Evolutionary conservation across 1,284 basidiomycete genomes (phyloP).

Genomic region (Psilocybe mexicana): DNA sequence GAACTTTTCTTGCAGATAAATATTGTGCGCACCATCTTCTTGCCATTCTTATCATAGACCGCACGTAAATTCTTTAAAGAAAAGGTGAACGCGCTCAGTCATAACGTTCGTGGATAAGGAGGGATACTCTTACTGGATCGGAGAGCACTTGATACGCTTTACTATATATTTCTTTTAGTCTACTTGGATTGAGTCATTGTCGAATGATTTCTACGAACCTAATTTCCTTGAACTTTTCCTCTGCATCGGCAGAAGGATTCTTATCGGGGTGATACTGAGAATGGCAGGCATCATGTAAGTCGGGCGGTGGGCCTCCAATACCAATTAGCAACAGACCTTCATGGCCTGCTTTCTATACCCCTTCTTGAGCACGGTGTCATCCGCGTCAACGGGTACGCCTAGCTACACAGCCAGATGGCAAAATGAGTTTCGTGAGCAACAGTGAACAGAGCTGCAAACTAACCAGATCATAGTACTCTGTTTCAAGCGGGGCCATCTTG

Average conservation of each 20-base stretch:
- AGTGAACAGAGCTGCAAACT: conserved; percentile 20
- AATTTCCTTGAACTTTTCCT: conserved; percentile 93
- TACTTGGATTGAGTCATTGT: conserved; percentile 7
- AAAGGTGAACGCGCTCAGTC: background rate
- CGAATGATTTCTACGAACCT: conserved; percentile 50
- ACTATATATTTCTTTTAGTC: conserved; percentile 40
- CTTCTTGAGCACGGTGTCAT: conserved; percentile 88
- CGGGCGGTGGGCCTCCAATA: background rate
- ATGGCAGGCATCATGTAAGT: background rate
- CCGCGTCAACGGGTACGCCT: conserved; percentile 46
- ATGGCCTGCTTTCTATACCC: conserved; percentile 95
- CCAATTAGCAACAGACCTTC: conserved; percentile 57
- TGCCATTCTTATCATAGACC: conserved; percentile 96
- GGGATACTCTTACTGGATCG: conserved; percentile 60
- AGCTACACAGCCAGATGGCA: conserved; percentile 32
- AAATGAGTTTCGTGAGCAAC: background rate
- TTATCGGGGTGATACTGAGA: conserved; percentile 90
- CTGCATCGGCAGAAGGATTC: conserved; percentile 85
- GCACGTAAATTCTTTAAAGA: conserved; percentile 73
- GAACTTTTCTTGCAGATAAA: background rate
- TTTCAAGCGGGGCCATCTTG: conserved; percentile 60
- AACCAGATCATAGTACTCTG: conserved; percentile 68
- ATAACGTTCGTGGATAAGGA: background rate
- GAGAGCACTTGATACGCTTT: conserved; percentile 91
- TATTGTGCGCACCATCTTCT: conserved; percentile 63